Evolutionary conservation across 2,329 filamentous ascomycete species (phyloP), one percentile per base, ranked within the genome.

Genomic region (Fusarium robinianum): DNA sequence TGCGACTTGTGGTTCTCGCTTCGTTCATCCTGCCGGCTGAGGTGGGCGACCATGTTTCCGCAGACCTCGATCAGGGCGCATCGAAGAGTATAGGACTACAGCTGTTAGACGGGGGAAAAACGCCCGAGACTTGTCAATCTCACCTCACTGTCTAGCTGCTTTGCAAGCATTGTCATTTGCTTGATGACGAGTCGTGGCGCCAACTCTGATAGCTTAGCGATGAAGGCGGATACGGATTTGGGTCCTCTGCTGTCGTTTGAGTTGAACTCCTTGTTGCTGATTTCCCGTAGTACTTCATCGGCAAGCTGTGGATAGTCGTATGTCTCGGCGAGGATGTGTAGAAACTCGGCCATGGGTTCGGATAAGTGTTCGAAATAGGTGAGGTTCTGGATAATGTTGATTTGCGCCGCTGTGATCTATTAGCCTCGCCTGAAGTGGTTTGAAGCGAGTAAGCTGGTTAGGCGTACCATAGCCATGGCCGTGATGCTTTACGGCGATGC

Each of bases 331-430:
- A 99, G 76, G 62, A 97, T 99, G 61, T 97, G 90, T 5, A 99
- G 74, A 61, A 99, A 96, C 67, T 99, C 95, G 21, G 94, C 94
- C 94, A 99, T 99, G 2, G 94, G 94, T 64, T 99, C 94, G 1
- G 94, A 92, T n/a, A 99, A 74, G 68, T 99, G 94, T 70, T 99
- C 94, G 62, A 97, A 99, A 67, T 99, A 99, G 5, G 94, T 96
- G 56, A 99, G 73, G 64, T 94, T 97, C 68, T 99, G 94, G 41
- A 97, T 91, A 62, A 99, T 95, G 31, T 91, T 95, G 33, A 95
- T 97, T 77, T 99, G 94, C 2, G 94, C 94, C 37, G 88, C 89
- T 95, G 60, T 7, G 26, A 16, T 5, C 16, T 32, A 51, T 74
- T 41, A 71, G 65, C 52, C 45, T 55, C 19, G 9, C n/a, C 9